A percentile compares a stretch with the other conserved stretches of the same genome.
Evolutionary conservation across 1,284 basidiomycete species (phyloP).

Genomic region (Pascua sp.): DNA sequence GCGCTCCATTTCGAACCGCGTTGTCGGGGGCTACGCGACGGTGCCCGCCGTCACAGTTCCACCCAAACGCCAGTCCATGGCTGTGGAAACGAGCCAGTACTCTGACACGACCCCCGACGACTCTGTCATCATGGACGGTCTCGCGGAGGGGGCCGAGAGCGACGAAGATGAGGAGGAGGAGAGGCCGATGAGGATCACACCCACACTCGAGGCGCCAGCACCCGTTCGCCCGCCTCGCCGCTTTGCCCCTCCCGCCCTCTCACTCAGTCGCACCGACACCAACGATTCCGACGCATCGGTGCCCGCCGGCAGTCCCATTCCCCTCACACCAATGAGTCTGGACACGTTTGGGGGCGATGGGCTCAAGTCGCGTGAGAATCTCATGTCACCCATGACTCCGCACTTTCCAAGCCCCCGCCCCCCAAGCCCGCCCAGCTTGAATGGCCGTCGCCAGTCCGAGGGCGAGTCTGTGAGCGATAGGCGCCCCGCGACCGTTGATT

Average conservation of each 20-base stretch:
- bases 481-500: too few species aligned
- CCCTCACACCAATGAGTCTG: slow-evolving; percentile 1
- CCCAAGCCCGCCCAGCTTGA: too few species aligned
- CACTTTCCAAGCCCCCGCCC: too few species aligned
- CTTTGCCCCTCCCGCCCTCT: too few species aligned
- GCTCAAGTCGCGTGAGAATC: slow-evolving; percentile 6
- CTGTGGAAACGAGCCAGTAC: background rate
- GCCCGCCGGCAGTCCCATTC: background rate
- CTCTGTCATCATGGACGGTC: background rate
- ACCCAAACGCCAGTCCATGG: slow-evolving; percentile 3
- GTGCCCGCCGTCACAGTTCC: background rate
- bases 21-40: background rate
- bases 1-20: slow-evolving; percentile 1
- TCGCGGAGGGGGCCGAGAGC: background rate
- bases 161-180: background rate
- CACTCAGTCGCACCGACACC: too few species aligned
- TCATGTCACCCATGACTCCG: background rate
- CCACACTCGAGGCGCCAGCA: too few species aligned
- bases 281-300: too few species aligned
- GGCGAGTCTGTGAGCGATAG: too few species aligned
- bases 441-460: too few species aligned
- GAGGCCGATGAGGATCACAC: background rate
- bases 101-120: background rate
- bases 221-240: too few species aligned
- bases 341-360: slow-evolving; percentile 11